phyloP scores from a whole-genome alignment of 345 rosid genomes.

The Garcia nutans region DNA sequence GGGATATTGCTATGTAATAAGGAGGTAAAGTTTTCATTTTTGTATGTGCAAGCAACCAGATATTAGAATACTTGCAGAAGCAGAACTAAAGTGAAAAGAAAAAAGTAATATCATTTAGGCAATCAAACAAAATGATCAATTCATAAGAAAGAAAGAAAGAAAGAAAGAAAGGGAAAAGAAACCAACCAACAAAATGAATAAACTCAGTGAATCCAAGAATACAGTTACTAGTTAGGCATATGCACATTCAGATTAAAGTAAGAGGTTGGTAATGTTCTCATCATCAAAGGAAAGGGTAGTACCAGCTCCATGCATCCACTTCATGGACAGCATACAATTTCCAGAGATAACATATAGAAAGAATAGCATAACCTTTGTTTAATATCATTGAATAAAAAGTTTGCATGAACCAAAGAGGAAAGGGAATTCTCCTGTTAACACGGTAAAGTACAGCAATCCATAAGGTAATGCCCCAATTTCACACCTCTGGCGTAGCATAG shows the following conservation, averaged over 20 bases:
- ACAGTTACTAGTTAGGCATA: background rate
- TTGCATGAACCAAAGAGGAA: background rate
- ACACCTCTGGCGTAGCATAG: slow-evolving; percentile 95
- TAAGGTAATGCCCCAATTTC: slow-evolving; percentile 1
- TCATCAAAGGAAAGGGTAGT: slow-evolving; percentile 95
- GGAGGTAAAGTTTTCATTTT: background rate
- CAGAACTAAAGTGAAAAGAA: background rate
- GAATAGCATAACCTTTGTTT: background rate
- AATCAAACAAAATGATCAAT: background rate
- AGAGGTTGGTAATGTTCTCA: slow-evolving; percentile 87
- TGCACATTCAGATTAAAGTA: background rate
- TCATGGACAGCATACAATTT: slow-evolving; percentile 92
- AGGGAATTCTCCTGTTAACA: background rate
- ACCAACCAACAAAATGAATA: background rate
- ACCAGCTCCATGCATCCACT: slow-evolving; percentile 99
- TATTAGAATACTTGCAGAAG: background rate
- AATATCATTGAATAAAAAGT: too few relatives aligned
- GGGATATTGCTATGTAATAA: background rate
- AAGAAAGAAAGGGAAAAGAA: background rate
- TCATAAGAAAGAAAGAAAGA: background rate
- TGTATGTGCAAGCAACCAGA: background rate
- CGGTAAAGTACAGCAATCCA: slow-evolving; percentile 9
- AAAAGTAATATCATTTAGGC: background rate
- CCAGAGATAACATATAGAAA: slow-evolving; percentile 68
- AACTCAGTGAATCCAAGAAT: background rate